Percentiles rank a stretch among this genome's conserved stretches.
Conservation (phyloP, 2,329 filamentous ascomycete genomes). For the Epichloe uncinata region DNA sequence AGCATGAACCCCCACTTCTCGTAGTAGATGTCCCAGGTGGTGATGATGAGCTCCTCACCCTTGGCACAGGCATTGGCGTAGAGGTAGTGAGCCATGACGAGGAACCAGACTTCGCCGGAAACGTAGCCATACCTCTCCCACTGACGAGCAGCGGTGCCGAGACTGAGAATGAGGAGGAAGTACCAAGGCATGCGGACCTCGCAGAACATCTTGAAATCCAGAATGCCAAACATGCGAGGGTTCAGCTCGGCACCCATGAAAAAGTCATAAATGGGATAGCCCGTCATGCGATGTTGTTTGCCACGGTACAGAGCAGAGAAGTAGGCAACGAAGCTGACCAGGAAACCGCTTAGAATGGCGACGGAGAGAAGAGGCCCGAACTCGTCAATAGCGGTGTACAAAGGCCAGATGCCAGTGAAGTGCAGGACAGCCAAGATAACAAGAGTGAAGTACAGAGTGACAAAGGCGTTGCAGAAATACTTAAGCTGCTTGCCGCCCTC, state of each 20-base stretch:
- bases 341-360: constrained; percentile 78
- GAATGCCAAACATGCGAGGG: constrained; percentile 68
- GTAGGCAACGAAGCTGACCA: constrained; percentile 75
- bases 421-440: constrained; percentile 58
- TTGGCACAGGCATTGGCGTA: constrained; percentile 90
- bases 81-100: constrained; percentile 80
- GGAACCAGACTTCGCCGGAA: constrained; percentile 69
- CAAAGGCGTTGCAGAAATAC: constrained; percentile 90
- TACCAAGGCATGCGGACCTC: constrained; percentile 90
- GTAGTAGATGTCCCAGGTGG: constrained; percentile 91
- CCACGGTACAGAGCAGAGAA: constrained; percentile 70
- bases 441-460: constrained; percentile 80
- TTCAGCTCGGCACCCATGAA: constrained; percentile 82
- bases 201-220: constrained; percentile 94
- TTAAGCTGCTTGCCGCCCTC: constrained; percentile 71
- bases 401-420: constrained; percentile 68
- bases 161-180: constrained; percentile 66
- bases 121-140: constrained; percentile 79
- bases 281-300: constrained; percentile 83
- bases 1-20: constrained; percentile 98
- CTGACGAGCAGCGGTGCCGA: constrained; percentile 67
- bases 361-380: constrained; percentile 90
- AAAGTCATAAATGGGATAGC: constrained; percentile 60
- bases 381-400: constrained; percentile 88
- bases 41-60: constrained; percentile 80